Percentiles rank a stretch among this genome's conserved stretches.
These are phyloP conservation scores for Fusarium irregulare DNA, from an alignment of 2,329 filamentous ascomycete genomes.

Conservation along the genomic window DNA sequence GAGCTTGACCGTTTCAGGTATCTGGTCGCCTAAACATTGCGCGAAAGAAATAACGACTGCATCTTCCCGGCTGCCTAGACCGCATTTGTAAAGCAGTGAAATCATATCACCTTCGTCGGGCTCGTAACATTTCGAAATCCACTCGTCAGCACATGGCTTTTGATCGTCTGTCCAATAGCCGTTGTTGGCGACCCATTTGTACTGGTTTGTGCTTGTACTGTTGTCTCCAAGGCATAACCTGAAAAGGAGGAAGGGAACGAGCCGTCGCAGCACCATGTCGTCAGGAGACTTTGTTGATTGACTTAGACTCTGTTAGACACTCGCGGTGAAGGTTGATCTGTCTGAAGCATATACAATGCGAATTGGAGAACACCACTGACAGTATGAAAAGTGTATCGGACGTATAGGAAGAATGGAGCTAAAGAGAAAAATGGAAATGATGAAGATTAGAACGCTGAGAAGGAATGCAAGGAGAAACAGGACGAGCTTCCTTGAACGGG, in stretches of 20 bases:
- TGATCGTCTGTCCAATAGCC: background rate
- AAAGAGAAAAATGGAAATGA: background rate
- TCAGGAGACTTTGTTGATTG: background rate
- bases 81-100: background rate
- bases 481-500: background rate
- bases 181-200: background rate
- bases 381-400: background rate
- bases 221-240: background rate
- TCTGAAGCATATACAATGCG: background rate
- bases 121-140: background rate
- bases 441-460: too few species aligned
- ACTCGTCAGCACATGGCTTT: background rate
- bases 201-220: background rate
- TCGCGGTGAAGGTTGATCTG: background rate
- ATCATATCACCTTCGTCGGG: too few species aligned
- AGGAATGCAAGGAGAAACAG: background rate
- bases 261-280: background rate
- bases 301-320: fast-evolving
- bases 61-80: background rate
- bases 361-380: too few species aligned
- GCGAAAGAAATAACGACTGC: background rate
- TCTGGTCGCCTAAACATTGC: background rate
- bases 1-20: too few species aligned
- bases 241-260: background rate
- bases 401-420: background rate